A percentile compares a stretch with the other conserved stretches of the same genome.
These are phyloP conservation scores for Gracilaria domingensis DNA, from an alignment of 23 red algal species.

Conservation along the genomic window DNA sequence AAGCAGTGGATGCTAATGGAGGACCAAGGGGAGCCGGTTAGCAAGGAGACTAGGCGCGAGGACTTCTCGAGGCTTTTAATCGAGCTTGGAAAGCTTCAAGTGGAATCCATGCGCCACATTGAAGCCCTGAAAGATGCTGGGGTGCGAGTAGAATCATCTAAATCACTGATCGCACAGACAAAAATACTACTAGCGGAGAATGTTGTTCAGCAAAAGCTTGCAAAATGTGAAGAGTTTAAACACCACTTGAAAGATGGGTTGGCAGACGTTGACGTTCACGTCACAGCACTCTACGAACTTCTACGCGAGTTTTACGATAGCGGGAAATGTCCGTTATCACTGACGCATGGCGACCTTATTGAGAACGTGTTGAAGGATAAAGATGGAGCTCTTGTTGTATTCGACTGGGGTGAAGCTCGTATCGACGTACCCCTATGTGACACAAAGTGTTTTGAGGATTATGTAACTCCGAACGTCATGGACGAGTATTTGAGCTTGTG, in stretches of 20 bases:
- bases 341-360: not conserved
- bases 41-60: too few species aligned
- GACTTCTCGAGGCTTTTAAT: not conserved
- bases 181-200: not conserved
- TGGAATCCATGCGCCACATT: not conserved
- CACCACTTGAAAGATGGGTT: not conserved
- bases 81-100: not conserved
- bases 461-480: too few species aligned
- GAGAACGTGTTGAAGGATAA: not conserved
- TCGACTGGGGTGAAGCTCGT: not conserved
- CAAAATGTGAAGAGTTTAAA: not conserved
- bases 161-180: not conserved
- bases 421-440: not conserved
- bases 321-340: not conserved
- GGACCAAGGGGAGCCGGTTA: too few species aligned
- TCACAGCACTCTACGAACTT: not conserved
- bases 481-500: too few species aligned
- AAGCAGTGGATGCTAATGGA: constrained; percentile 34
- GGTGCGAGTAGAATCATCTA: not conserved
- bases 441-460: too few species aligned
- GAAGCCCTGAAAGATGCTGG: constrained; percentile 9
- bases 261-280: not conserved
- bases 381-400: not conserved
- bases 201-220: not conserved
- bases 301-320: not conserved